Base-by-base conservation (phyloP, 2,329 filamentous ascomycete genomes). In the Colletotrichum magnum region DNA sequence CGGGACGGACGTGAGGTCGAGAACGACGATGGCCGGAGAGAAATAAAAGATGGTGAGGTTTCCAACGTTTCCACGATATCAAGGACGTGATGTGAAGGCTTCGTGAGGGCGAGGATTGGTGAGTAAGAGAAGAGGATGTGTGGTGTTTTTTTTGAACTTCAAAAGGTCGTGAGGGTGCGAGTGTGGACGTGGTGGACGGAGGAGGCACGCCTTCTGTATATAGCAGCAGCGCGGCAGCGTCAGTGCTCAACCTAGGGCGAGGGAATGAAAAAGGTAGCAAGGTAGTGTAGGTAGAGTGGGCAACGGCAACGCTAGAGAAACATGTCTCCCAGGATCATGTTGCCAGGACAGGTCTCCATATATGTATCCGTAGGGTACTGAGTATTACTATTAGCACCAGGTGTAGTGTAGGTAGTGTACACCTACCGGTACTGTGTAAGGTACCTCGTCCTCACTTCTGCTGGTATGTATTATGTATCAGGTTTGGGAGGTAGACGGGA, bases 191-290 rank as follows among this genome's bases (percentile, higher is more conserved):
- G 53, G 21, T 53, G 43, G 21, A 39, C 47, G 65, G 15, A 32
- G 32, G 48, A 26, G 47, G 45, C 39, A 50, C 24, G n/a, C 26
- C 53, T 64, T 58, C 54, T 58, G 65, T 68, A 65, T 65, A 65
- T 65, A 56, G 62, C 32, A 45, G 48, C 39, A 21, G 32, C 39
- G 58, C 36, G 7, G 16, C 47, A 51, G 58, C 51, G 32, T 32
- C 32, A 36, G 32, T 36, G 32, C 32, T 36, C 32, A 36, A 45
- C 28, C 26, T 47, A 43, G 15, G 45, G 28, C 28, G 21, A 32
- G 45, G 45, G 61, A 18, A 32, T 36, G 57, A 9, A 47, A 39
- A 7, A 56, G 16, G 39, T n/a, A 43, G 21, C 21, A 24, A 24
- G 21, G 21, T 24, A 24, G 21, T 24, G 47, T 52, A 7, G 10